Evolutionary conservation across 2,329 filamentous ascomycete genomes (phyloP).

Genomic region (Verticillium dahliae): DNA sequence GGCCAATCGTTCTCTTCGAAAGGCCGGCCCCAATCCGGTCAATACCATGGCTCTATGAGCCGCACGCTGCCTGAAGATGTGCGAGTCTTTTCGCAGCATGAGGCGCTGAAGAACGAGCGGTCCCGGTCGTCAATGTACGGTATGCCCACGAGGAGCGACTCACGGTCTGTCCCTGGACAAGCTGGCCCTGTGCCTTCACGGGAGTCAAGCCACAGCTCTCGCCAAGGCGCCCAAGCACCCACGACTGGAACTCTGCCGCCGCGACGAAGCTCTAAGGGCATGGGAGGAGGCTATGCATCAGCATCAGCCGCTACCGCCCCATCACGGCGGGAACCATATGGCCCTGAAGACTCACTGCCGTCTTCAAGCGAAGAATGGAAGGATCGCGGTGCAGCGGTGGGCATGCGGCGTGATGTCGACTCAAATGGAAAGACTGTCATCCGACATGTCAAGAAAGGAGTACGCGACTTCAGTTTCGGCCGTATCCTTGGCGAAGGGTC

Average conservation of each 20-base stretch:
- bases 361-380: constrained; percentile 88
- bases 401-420: constrained; percentile 76
- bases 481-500: constrained; percentile 89
- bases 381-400: constrained; percentile 85
- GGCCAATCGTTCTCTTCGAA: not conserved
- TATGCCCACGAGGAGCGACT: constrained; percentile 52
- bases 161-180: constrained; percentile 53
- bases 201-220: constrained; percentile 60
- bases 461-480: constrained; percentile 93
- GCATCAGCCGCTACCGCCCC: constrained; percentile 38
- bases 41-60: constrained; percentile 24
- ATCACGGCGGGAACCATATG: constrained; percentile 19
- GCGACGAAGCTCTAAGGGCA: constrained; percentile 68
- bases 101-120: constrained; percentile 50
- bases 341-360: constrained; percentile 34
- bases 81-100: constrained; percentile 33
- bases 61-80: constrained; percentile 8
- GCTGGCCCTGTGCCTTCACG: constrained; percentile 56
- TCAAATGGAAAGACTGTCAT: constrained; percentile 75
- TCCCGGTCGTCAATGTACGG: constrained; percentile 51
- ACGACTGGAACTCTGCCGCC: constrained; percentile 62
- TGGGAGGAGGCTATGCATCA: constrained; percentile 49
- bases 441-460: constrained; percentile 88
- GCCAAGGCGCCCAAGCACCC: constrained; percentile 41
- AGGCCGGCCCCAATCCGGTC: constrained; percentile 6